Base-by-base conservation (phyloP, 352 stramenopile species). In the Pythium rishiriense region DNA sequence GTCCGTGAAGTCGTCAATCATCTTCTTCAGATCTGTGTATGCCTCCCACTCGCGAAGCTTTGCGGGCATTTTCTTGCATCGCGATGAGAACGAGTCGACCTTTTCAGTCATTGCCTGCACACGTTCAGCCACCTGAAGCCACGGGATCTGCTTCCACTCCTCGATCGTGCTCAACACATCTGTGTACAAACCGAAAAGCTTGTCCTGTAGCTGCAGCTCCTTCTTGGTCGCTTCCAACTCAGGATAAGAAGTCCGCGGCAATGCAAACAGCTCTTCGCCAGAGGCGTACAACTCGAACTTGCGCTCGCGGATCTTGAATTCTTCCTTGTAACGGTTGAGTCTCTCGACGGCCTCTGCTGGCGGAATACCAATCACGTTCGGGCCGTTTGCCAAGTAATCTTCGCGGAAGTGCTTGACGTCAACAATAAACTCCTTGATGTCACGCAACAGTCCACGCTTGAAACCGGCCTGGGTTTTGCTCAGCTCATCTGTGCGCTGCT, bases 1-100 rank as follows among this genome's bases (percentile, higher is more conserved):
- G 47, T 96, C 96, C 2, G 97, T 98, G 57, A 99, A 99, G 64
- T 99, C 97, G 63, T 99, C 94, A 62, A 99, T 99, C 83, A 98
- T 97, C 56, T 94, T 91, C 67, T 97, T 98, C 1, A 99, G 70
- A 50, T 98, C 91, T 1, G 94, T 97, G 74, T 98, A 99, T 7
- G 97, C 97, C 39, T 99, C 94, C 88, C 97, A 99, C 56, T 98
- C 94, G 45, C 96, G 85, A 45, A 99, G 77, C 62, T 98, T 97
- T 4, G 86, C 85, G 2, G 97, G 97, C 76, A 99, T 91, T 64
- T 99, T 99, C 83, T 99, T 99, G 76, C 96, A 99, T 22, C 96
- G 87, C 12, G 76, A 82, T 22, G 93, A 90, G 70, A 99, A 99
- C 15, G 86, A 85, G 37, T 99, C 97, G 67, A 99, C 98, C 42